Percentiles rank a stretch among this genome's conserved stretches.
These are phyloP conservation scores for Leptographium wingfieldii DNA, from an alignment of 2,329 filamentous ascomycete genomes.

Conservation along the genomic window DNA sequence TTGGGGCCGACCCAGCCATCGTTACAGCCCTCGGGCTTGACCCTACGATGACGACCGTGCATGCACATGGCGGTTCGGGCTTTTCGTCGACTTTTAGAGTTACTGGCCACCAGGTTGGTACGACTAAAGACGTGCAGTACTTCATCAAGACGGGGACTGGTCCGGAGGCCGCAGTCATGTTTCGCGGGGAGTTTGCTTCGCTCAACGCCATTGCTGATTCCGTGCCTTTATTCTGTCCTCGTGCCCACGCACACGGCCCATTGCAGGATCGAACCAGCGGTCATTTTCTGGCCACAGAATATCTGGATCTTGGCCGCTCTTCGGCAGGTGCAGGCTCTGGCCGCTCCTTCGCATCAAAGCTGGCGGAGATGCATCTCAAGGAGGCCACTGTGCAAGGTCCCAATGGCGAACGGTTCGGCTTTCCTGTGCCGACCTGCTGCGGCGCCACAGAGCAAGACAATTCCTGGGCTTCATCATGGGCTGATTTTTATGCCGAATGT, in stretches of 20 bases:
- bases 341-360: slow-evolving; percentile 55
- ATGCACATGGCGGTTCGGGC: slow-evolving; percentile 51
- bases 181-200: slow-evolving; percentile 67
- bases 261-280: slow-evolving; percentile 36
- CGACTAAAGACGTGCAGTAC: slow-evolving; percentile 25
- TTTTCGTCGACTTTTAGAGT: slow-evolving; percentile 50
- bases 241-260: slow-evolving; percentile 59
- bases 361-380: slow-evolving; percentile 67
- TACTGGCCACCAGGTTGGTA: slow-evolving; percentile 12
- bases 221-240: slow-evolving; percentile 65
- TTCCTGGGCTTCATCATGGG: slow-evolving; percentile 59
- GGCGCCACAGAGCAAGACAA: slow-evolving; percentile 78
- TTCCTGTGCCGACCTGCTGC: slow-evolving; percentile 75
- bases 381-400: slow-evolving; percentile 50
- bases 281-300: slow-evolving; percentile 62
- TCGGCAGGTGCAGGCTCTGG: slow-evolving; percentile 31
- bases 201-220: slow-evolving; percentile 65
- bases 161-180: slow-evolving; percentile 52
- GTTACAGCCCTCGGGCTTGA: slow-evolving; percentile 48
- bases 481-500: slow-evolving; percentile 72
- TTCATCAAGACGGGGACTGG: slow-evolving; percentile 63
- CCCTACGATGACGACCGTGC: slow-evolving; percentile 38
- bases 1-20: slow-evolving; percentile 49
- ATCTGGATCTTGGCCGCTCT: slow-evolving; percentile 49
- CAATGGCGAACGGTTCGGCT: slow-evolving; percentile 59